Percentiles rank a stretch among this genome's conserved stretches.
These are phyloP conservation scores for Annona cherimola DNA, from an alignment of 164 flowering plant genomes.

Conservation along the genomic window DNA sequence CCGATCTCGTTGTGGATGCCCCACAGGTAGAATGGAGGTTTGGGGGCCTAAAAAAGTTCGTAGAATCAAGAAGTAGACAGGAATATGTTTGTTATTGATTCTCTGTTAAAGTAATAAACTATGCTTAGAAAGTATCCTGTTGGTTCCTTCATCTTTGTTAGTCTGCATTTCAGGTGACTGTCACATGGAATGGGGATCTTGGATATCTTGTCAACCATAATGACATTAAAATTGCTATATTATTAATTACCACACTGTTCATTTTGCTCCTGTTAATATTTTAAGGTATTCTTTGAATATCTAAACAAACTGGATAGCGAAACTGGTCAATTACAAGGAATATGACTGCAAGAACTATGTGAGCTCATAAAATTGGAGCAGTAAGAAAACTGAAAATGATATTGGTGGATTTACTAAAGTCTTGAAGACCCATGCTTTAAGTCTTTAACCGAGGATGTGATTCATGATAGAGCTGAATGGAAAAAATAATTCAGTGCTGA, in stretches of 20 bases:
- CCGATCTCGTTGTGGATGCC: slow-evolving; percentile 55
- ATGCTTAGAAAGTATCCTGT: slow-evolving; percentile 11
- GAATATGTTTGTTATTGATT: not conserved
- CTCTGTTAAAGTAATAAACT: slow-evolving; percentile 16
- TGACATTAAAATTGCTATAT: slow-evolving; percentile 4
- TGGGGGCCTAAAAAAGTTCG: slow-evolving; percentile 53
- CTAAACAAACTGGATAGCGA: no score
- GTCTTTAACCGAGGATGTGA: no score
- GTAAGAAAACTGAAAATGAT: no score
- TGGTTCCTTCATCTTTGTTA: slow-evolving; percentile 12
- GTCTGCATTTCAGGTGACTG: slow-evolving; percentile 8
- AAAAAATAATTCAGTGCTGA: no score
- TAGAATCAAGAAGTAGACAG: slow-evolving; percentile 40
- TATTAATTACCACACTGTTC: not conserved
- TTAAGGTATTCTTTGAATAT: no score
- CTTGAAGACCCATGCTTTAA: no score
- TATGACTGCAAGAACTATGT: no score
- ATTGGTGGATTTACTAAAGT: no score
- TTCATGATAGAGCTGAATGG: no score
- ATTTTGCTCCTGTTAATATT: not conserved
- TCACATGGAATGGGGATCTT: slow-evolving; percentile 17
- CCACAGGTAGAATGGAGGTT: slow-evolving; percentile 57
- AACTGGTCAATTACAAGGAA: no score
- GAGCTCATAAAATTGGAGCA: no score
- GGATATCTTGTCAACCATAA: slow-evolving; percentile 13